A percentile compares a stretch with the other conserved stretches of the same genome.
These are phyloP conservation scores for Hypomontagnella submonticulosa DNA, from an alignment of 495 filamentous ascomycete species.

Conservation along the genomic window DNA sequence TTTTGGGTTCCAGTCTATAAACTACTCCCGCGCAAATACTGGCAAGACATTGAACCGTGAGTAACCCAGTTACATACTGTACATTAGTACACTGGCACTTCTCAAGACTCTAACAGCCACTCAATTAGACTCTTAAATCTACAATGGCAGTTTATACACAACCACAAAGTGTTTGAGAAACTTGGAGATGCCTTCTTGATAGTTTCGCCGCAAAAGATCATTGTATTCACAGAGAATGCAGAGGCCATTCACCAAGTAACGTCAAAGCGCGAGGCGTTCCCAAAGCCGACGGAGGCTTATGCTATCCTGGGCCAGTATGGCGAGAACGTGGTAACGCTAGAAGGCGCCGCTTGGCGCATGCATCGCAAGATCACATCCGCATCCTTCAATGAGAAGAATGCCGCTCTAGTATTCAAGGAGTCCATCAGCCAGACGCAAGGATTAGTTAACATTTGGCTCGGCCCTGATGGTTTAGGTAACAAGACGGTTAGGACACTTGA, in stretches of 20 bases:
- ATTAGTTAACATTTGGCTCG: constrained; percentile 65
- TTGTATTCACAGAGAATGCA: constrained; percentile 65
- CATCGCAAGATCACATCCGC: constrained; percentile 76
- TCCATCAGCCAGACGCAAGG: constrained; percentile 66
- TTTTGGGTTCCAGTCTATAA: constrained; percentile 62
- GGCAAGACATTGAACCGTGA: constrained; percentile 56
- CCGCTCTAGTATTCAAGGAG: constrained; percentile 70
- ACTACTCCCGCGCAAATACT: constrained; percentile 58
- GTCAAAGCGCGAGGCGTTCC: constrained; percentile 70
- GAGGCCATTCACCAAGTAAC: constrained; percentile 70
- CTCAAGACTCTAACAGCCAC: constrained; percentile 17
- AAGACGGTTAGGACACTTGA: constrained; percentile 63
- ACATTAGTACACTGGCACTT: background rate
- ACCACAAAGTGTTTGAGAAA: constrained; percentile 52
- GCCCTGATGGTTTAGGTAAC: constrained; percentile 46
- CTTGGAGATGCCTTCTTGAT: constrained; percentile 62
- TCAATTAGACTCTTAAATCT: constrained; percentile 46
- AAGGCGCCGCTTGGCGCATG: constrained; percentile 70
- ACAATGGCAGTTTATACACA: constrained; percentile 51
- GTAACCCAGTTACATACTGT: constrained; percentile 51
- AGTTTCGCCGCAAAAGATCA: constrained; percentile 59
- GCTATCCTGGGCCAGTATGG: constrained; percentile 69
- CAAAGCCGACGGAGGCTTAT: constrained; percentile 71
- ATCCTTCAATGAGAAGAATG: constrained; percentile 78
- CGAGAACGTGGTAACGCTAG: constrained; percentile 70